Base-by-base conservation (phyloP, 371 early-diverging fungal species). In the Basidiobolus meristosporus region DNA sequence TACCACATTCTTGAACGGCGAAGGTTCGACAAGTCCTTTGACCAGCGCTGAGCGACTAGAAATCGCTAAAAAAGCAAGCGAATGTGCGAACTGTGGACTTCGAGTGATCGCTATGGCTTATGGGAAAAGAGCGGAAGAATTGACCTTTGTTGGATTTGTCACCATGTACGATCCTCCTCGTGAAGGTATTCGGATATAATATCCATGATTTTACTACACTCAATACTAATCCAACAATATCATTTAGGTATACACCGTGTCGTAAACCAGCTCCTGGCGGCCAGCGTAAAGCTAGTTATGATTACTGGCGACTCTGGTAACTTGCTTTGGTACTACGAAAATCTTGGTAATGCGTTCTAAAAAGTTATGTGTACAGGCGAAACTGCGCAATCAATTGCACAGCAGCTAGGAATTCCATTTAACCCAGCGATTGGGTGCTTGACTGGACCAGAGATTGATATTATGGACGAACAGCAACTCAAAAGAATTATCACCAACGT, bases 91-190 rank as follows among this genome's bases (percentile, higher is more conserved):
- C 3, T 68, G 70, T 37, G 97, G 97, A 2, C 61, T 96, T 39
- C 81, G 97, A 31, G 83, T 92, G 14, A 57, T 96, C 3, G 79
- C 78, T 10, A 70, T 82, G 44, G 93, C 91, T 0, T 70, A 60
- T 52, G 88, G 90, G 4, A 46, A 47, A 3, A 63, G 59, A 9
- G 46, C 51, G 1, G 57, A 68, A 11, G 50, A 64, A 5, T 42
- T 86, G 23, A 67, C 65, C 7, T 77, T 85, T 54, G 74, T 81
- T 21, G 89, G 89, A 1, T 73, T 82, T 51, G 68, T 83, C 7
- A 85, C 76, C 3, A 79, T 91, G 53, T 68, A 76, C 41, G 92
- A 89, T 56, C 89, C 88, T 3, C 87, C 85, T 37, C 60, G 88
- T 19, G 68, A 68, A 18, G 74, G 78, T 18, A 75, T 85, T 4